Evolutionary conservation across 2,329 filamentous ascomycete species (phyloP).

Genomic region (Ambrosiella beaveri): DNA sequence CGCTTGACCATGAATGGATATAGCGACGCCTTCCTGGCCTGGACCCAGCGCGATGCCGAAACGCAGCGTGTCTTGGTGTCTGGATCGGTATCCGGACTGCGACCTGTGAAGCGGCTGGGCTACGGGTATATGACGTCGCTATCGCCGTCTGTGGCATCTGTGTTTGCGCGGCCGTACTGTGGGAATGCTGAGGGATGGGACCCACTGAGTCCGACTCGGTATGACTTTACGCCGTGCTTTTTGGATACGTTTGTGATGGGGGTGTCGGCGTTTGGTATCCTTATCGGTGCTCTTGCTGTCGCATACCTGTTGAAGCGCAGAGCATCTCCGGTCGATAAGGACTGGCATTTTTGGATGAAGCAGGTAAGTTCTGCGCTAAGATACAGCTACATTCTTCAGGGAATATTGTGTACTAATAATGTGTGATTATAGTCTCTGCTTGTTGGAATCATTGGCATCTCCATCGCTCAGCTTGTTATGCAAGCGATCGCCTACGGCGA

Average conservation of each 20-base stretch:
- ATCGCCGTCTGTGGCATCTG: conserved; percentile 17
- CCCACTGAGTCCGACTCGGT: conserved; percentile 68
- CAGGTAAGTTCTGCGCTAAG: conserved; percentile 38
- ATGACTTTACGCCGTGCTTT: conserved; percentile 95
- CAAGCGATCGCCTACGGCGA: conserved; percentile 54
- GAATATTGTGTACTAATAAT: background rate
- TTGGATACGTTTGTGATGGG: conserved; percentile 74
- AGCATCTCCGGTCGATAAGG: conserved; percentile 51
- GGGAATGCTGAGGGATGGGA: conserved; percentile 90
- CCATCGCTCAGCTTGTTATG: conserved; percentile 53
- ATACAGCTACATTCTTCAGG: background rate
- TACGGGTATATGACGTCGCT: conserved; percentile 35
- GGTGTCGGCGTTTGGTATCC: conserved; percentile 61
- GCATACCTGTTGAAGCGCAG: conserved; percentile 63
- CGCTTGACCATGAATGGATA: conserved; percentile 8
- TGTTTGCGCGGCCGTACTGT: conserved; percentile 56
- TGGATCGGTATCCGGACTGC: conserved; percentile 44
- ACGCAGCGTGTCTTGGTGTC: conserved; percentile 34
- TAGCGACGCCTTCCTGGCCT: conserved; percentile 11
- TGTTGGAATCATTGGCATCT: conserved; percentile 47
- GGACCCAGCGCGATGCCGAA: conserved; percentile 14
- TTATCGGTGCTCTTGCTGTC: conserved; percentile 60
- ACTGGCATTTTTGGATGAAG: conserved; percentile 88
- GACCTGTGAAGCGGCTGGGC: conserved; percentile 32
- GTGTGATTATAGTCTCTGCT: conserved; percentile 35